Evolutionary conservation across 331 rosid genomes (phyloP).

Genomic region (Malus hybrid): DNA sequence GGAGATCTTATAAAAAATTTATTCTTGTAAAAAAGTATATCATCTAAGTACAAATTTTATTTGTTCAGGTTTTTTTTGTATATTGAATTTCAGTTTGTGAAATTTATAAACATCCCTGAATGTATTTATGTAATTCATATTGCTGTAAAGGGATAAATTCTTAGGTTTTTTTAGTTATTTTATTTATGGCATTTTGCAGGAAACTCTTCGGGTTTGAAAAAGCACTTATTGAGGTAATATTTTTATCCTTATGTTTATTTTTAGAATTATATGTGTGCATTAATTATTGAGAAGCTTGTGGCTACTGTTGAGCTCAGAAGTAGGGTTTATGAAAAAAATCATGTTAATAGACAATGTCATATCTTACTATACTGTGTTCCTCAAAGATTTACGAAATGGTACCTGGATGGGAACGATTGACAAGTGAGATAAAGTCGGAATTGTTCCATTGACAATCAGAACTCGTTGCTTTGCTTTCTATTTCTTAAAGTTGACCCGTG

Average conservation of each 20-base stretch:
- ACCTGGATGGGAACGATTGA: not conserved
- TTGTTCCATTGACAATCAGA: not conserved
- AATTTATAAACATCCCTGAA: not conserved
- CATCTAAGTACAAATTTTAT: no score
- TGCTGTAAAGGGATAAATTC: not conserved
- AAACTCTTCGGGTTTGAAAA: constrained; percentile 22
- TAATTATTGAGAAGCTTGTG: not conserved
- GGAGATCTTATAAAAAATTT: no score
- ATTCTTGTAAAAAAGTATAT: no score
- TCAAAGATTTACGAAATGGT: not conserved
- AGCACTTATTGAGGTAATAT: constrained; percentile 39
- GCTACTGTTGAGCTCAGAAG: not conserved
- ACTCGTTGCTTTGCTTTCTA: not conserved
- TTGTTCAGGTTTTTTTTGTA: no score
- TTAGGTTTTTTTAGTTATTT: not conserved
- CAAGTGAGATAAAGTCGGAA: not conserved
- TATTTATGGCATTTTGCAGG: constrained; percentile 30
- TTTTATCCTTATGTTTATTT: constrained; percentile 4
- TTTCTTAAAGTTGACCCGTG: not conserved
- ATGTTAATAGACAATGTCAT: not conserved
- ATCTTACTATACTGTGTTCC: not conserved
- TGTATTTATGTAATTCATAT: not conserved
- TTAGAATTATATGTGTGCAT: not conserved
- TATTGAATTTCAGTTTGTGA: not conserved
- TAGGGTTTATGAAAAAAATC: not conserved